Base-by-base conservation (phyloP, 202 grass and related monocot species). In the Zizania palustris region DNA sequence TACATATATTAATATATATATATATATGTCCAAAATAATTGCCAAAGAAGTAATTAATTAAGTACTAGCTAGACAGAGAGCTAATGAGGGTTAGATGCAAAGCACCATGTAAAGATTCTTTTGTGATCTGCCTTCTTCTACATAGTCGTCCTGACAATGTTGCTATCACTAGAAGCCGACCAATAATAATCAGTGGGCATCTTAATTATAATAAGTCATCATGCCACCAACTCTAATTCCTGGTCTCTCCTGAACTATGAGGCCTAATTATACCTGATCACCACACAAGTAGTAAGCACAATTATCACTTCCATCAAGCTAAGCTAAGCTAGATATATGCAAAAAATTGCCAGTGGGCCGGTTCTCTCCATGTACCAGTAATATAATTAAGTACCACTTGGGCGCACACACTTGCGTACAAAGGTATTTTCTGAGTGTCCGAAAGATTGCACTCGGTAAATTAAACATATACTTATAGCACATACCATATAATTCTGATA, bases 151-250 rank as follows among this genome's bases (percentile, higher is more conserved):
- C 63, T 53, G 69, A 48, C 74, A 71, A 18, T 80, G 79, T 71
- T 69, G 67, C 60, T 90, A 68, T 89, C 75, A 62, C 65, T 59
- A 57, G 58, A 83, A 86, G 80, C 81, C 5, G 33, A 22, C 58
- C 65, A 84, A 84, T 74, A 82, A 59, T 86, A 86, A 86, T 77
- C 66, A 71, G 36, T 76, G 41, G 81, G 71, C 76, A 83, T 74
- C 68, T 86, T 83, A 67, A 28, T 28, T 28, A n/a, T n/a, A n/a
- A n/a, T n/a, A 28, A 28, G 67, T 86, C 80, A 75, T 86, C 56
- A 90, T 84, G 36, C 53, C 50, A 84, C 75, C 67, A 68, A 77
- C 71, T 87, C 58, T 71, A n/a, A 55, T 16, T 45, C 71, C n/a
- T 33, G 22, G 33, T 59, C 63, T 75, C 65, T 65, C 71, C 62